Evolutionary conservation across 208 protist genomes (phyloP).

Genomic region (Porcisia deanei): DNA sequence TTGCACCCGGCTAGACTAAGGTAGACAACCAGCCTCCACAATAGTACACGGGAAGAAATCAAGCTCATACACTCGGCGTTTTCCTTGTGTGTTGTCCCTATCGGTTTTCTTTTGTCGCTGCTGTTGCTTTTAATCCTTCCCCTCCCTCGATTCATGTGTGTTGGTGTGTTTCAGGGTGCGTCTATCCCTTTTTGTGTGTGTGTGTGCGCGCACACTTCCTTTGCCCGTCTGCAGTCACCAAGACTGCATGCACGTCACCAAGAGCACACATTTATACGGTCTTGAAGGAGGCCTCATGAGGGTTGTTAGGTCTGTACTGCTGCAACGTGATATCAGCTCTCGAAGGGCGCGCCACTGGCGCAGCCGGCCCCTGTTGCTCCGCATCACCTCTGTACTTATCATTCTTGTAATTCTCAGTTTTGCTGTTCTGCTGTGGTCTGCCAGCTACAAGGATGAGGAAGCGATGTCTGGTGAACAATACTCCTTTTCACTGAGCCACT

Average conservation of each 20-base stretch:
- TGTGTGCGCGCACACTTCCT: not conserved
- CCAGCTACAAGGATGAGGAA: not conserved
- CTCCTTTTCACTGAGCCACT: not conserved
- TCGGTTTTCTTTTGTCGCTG: no score
- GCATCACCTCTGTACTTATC: not conserved
- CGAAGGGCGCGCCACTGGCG: not conserved
- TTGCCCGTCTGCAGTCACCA: not conserved
- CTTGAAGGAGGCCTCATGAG: not conserved
- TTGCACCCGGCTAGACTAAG: no score
- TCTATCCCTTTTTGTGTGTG: no score
- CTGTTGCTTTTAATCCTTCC: no score
- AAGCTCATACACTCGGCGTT: no score
- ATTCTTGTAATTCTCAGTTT: conserved; percentile 1
- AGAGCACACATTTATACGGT: no score
- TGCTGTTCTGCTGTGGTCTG: not conserved
- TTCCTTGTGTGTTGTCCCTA: no score
- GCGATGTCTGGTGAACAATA: not conserved
- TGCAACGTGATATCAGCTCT: not conserved
- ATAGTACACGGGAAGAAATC: no score
- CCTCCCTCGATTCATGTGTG: no score
- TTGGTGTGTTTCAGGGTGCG: no score
- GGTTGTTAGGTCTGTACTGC: not conserved
- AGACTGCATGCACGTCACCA: not conserved
- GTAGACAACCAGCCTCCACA: no score
- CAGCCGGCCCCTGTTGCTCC: conserved; percentile 1